Conservation (phyloP, 441 rosid species). For the Viola pubescens region DNA sequence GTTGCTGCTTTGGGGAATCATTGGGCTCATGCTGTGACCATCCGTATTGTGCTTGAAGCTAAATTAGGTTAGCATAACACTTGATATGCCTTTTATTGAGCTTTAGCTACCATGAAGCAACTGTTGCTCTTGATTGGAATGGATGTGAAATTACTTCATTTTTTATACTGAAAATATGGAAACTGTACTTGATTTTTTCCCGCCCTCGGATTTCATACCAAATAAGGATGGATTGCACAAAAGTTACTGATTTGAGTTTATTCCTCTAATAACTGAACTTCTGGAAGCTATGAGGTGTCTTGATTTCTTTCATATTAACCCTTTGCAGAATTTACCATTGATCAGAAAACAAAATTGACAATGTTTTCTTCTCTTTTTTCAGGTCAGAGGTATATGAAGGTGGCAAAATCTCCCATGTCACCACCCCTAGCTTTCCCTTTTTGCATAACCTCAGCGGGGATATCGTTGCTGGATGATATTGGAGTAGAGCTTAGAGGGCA, state of each 20-base stretch:
- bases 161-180: background rate
- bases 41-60: constrained; percentile 66
- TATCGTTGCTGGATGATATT: constrained; percentile 47
- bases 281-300: background rate
- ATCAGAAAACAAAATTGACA: background rate
- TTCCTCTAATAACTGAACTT: background rate
- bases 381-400: constrained; percentile 70
- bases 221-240: background rate
- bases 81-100: constrained; percentile 4
- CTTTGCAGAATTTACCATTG: too few relatives aligned
- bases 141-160: constrained; percentile 1
- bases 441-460: constrained; percentile 57
- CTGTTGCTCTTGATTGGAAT: background rate
- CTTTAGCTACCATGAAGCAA: background rate
- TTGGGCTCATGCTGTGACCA: constrained; percentile 94
- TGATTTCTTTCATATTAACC: too few relatives aligned
- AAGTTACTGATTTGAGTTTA: background rate
- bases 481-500: constrained; percentile 59
- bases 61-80: constrained; percentile 45
- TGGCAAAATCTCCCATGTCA: constrained; percentile 78
- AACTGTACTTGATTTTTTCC: background rate
- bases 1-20: constrained; percentile 76
- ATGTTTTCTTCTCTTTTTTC: constrained; percentile 14
- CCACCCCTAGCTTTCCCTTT: constrained; percentile 72
- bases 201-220: background rate